A percentile compares a stretch with the other conserved stretches of the same genome.
phyloP scores from a whole-genome alignment of 805 yeast genomes.

The Suhomyces sp. region DNA sequence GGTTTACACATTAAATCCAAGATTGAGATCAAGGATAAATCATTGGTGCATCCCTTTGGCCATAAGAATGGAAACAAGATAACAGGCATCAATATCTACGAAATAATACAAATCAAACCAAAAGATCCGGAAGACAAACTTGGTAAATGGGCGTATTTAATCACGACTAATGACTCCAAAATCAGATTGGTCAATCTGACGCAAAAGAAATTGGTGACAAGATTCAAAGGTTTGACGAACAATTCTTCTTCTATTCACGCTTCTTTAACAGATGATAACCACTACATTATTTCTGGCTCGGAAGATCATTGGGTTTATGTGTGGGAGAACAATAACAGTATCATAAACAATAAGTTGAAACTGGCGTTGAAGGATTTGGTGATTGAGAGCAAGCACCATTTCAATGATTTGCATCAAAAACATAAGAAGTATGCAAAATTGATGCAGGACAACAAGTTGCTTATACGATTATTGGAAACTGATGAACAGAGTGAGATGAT shows the following conservation, averaged over 20 bases:
- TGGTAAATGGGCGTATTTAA: slow-evolving; percentile 39
- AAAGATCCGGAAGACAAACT: slow-evolving; percentile 11
- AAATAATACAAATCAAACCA: slow-evolving; percentile 9
- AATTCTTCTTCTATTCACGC: slow-evolving; percentile 73
- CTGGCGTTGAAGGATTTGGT: slow-evolving; percentile 35
- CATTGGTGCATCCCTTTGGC: slow-evolving; percentile 23
- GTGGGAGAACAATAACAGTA: slow-evolving; percentile 59
- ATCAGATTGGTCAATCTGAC: slow-evolving; percentile 62
- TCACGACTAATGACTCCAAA: slow-evolving; percentile 82
- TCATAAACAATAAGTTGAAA: slow-evolving; percentile 39
- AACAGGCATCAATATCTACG: slow-evolving; percentile 68
- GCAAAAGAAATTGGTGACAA: slow-evolving; percentile 55
- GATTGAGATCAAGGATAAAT: slow-evolving; percentile 32
- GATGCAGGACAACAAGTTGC: slow-evolving; percentile 26
- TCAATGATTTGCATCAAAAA: slow-evolving; percentile 29
- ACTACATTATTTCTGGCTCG: slow-evolving; percentile 70
- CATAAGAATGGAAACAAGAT: slow-evolving; percentile 48
- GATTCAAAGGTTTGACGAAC: slow-evolving; percentile 73
- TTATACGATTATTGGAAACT: slow-evolving; percentile 30
- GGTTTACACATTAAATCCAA: slow-evolving; percentile 49
- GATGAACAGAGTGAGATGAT: slow-evolving; percentile 17
- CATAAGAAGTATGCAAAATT: slow-evolving; percentile 29
- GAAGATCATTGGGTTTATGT: slow-evolving; percentile 86
- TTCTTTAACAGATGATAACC: slow-evolving; percentile 52
- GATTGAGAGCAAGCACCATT: slow-evolving; percentile 33